Percentiles rank a stretch among this genome's conserved stretches.
phyloP scores from a whole-genome alignment of 108 stramenopile species.

The Heterococcus sp. region DNA sequence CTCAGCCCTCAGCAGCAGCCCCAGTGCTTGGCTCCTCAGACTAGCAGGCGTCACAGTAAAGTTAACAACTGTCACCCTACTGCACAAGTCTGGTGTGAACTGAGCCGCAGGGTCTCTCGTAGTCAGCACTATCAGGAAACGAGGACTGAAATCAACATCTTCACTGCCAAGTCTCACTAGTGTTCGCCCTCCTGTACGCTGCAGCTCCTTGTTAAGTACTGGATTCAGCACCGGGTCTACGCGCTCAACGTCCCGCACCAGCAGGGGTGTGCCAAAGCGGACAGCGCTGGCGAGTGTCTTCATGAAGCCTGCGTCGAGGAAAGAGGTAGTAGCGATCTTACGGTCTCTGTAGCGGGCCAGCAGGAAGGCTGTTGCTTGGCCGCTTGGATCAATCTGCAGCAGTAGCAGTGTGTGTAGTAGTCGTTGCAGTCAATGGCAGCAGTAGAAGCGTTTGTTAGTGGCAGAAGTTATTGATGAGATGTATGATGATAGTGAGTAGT shows the following conservation, averaged over 20 bases:
- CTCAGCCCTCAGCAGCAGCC: constrained; percentile 73
- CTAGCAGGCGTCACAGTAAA: constrained; percentile 94
- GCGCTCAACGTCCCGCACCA: constrained; percentile 90
- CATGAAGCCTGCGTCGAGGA: constrained; percentile 93
- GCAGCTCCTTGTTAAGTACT: constrained; percentile 87
- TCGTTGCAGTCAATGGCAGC: no score
- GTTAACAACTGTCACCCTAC: constrained; percentile 89
- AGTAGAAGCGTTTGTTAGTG: no score
- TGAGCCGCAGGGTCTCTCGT: constrained; percentile 87
- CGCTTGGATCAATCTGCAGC: constrained; percentile 98
- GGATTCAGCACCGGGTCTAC: constrained; percentile 96
- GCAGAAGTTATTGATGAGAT: no score
- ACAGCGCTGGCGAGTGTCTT: constrained; percentile 93
- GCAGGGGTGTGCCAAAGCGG: constrained; percentile 90
- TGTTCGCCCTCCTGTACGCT: constrained; percentile 85
- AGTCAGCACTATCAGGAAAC: constrained; percentile 84
- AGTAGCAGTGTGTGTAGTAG: no score
- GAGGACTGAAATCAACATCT: constrained; percentile 93
- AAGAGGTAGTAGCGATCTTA: constrained; percentile 89
- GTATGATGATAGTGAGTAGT: no score
- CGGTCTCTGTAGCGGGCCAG: constrained; percentile 62
- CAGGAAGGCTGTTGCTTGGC: constrained; percentile 79
- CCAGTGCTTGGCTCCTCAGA: constrained; percentile 76
- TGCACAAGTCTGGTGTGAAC: constrained; percentile 90
- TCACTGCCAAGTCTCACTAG: constrained; percentile 88